Conservation (phyloP, 2,329 filamentous ascomycete genomes). For the Magnaporthiopsis incrustans region DNA sequence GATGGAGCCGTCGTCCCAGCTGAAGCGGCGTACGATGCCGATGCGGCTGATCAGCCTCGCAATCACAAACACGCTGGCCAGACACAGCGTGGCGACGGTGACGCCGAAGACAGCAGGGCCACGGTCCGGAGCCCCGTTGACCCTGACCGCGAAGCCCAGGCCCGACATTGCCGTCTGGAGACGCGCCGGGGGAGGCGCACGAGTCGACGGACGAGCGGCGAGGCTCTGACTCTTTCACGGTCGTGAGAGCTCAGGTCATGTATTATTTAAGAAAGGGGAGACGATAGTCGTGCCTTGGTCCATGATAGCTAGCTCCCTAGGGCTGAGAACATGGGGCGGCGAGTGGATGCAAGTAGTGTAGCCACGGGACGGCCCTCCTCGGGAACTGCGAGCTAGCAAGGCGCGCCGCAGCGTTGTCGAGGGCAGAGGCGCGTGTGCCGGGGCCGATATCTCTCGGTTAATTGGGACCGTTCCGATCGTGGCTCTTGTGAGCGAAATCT, state of each 20-base stretch:
- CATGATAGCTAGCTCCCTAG: background rate
- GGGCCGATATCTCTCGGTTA: background rate
- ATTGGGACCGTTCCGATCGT: background rate
- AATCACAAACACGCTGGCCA: constrained; percentile 68
- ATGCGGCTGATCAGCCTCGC: constrained; percentile 66
- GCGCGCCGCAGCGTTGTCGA: too few relatives aligned
- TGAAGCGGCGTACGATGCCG: constrained; percentile 63
- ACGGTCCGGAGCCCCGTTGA: constrained; percentile 34
- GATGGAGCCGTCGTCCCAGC: constrained; percentile 76
- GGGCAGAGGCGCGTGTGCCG: background rate
- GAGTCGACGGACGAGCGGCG: too few relatives aligned
- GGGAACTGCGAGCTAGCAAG: background rate
- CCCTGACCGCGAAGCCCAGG: constrained; percentile 3
- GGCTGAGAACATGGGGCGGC: background rate
- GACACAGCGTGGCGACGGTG: constrained; percentile 57
- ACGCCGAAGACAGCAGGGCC: constrained; percentile 60
- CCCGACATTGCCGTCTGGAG: background rate
- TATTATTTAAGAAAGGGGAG: background rate
- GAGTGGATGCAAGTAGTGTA: background rate
- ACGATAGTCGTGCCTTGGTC: background rate
- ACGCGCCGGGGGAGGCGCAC: background rate
- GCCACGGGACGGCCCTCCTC: background rate
- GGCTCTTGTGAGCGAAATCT: background rate
- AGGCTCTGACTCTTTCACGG: background rate
- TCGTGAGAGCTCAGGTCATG: background rate